phyloP scores from a whole-genome alignment of 192 early-diverging fungal genomes.

The Podochytrium sp. region DNA sequence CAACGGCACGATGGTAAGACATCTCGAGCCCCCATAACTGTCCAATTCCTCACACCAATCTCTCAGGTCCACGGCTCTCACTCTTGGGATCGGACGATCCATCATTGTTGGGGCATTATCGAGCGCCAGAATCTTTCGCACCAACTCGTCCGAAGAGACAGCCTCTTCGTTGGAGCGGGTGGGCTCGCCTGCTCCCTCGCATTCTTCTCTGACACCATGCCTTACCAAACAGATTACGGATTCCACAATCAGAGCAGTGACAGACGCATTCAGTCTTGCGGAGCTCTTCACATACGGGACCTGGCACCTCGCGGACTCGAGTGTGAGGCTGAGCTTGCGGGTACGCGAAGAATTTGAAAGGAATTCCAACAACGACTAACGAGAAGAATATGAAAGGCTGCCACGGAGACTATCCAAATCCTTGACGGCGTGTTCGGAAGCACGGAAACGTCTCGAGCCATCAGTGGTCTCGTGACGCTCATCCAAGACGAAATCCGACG shows the following conservation, averaged over 20 bases:
- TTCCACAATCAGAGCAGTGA: conserved; percentile 41
- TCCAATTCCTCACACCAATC: neutral
- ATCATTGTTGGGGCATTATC: conserved; percentile 37
- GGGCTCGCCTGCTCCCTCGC: neutral
- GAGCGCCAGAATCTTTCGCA: conserved; percentile 25
- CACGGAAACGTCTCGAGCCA: conserved; percentile 88
- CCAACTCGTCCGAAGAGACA: neutral
- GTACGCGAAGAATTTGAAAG: conserved; percentile 8
- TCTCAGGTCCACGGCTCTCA: neutral
- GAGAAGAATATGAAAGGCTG: conserved; percentile 51
- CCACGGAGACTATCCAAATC: conserved; percentile 87
- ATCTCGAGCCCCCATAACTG: neutral
- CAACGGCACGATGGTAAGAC: conserved; percentile 27
- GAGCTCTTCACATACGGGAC: conserved; percentile 78
- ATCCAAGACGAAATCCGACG: conserved; percentile 69
- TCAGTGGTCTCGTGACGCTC: conserved; percentile 79
- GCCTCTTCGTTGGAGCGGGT: too few relatives aligned
- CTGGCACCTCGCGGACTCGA: conserved; percentile 77
- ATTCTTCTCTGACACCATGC: conserved; percentile 12
- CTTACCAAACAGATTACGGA: conserved; percentile 34
- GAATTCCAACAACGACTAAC: neutral
- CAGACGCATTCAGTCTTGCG: conserved; percentile 73
- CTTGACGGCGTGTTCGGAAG: conserved; percentile 95
- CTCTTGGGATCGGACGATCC: too few relatives aligned
- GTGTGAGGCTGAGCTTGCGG: conserved; percentile 58